A percentile compares a stretch with the other conserved stretches of the same genome.
Conservation (phyloP, 2,329 filamentous ascomycete genomes). For the Hymenoscyphus repandus region DNA sequence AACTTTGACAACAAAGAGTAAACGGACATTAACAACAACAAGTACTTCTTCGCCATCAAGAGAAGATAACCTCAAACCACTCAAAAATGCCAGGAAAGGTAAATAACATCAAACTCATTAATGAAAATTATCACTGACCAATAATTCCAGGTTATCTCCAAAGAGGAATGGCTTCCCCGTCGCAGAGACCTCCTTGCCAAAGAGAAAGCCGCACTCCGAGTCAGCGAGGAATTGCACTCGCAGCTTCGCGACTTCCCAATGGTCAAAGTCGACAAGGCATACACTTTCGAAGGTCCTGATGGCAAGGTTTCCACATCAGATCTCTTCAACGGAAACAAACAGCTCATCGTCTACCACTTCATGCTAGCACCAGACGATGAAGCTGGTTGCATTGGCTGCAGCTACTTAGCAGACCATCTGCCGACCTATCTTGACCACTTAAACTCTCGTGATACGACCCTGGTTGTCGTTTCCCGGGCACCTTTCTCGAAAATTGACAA, state of each 20-base stretch:
- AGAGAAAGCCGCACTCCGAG: conserved; percentile 32
- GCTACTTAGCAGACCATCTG: conserved; percentile 35
- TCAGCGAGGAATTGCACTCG: conserved; percentile 28
- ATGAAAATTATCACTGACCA: not conserved
- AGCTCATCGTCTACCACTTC: conserved; percentile 42
- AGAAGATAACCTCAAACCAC: not conserved
- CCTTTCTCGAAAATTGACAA: conserved; percentile 34
- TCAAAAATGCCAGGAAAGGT: conserved; percentile 22
- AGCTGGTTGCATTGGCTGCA: conserved; percentile 36
- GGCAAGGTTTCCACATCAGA: conserved; percentile 27
- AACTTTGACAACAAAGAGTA: not conserved
- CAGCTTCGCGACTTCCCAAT: conserved; percentile 34
- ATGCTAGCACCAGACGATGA: conserved; percentile 37
- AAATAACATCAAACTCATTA: not conserved
- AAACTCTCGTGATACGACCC: conserved; percentile 34
- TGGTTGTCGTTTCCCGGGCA: conserved; percentile 37
- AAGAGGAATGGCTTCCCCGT: conserved; percentile 33
- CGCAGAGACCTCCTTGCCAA: conserved; percentile 33
- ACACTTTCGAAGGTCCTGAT: conserved; percentile 19
- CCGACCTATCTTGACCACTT: conserved; percentile 35
- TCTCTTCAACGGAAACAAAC: conserved; percentile 32
- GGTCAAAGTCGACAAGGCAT: conserved; percentile 3
- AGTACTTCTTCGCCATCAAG: not conserved
- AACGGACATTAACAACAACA: not conserved
- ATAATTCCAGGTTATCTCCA: conserved; percentile 28